Evolutionary conservation across 2,329 filamentous ascomycete species (phyloP).

Genomic region (Neofusicoccum cordaticola): DNA sequence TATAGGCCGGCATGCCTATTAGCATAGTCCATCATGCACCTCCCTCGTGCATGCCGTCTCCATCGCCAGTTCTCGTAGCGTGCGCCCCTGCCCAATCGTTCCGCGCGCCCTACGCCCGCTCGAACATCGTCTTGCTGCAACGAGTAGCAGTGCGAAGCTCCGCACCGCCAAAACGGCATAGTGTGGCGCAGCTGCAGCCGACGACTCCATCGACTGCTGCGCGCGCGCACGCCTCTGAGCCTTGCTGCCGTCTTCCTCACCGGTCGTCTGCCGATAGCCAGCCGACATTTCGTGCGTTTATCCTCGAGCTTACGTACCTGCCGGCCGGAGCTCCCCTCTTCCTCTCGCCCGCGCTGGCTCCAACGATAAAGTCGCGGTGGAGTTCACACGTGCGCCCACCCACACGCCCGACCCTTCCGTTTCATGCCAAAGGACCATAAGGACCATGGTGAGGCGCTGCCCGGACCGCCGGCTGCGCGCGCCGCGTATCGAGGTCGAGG

Average conservation of each 20-base stretch:
- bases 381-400: background rate
- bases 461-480: background rate
- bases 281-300: too few relatives aligned
- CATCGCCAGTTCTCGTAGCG: background rate
- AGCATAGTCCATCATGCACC: background rate
- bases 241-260: background rate
- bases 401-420: background rate
- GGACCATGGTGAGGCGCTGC: background rate
- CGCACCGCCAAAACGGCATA: background rate
- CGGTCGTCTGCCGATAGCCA: background rate
- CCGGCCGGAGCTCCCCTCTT: background rate
- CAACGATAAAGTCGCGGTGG: background rate
- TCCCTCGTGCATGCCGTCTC: background rate
- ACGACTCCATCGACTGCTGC: background rate
- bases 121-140: constrained; percentile 10
- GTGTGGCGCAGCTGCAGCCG: background rate
- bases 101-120: background rate
- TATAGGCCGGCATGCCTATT: constrained; percentile 1
- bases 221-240: background rate
- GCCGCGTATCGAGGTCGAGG: background rate
- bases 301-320: too few relatives aligned
- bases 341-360: background rate
- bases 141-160: background rate
- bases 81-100: background rate
- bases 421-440: background rate